Base-by-base conservation (phyloP, 495 filamentous ascomycete genomes). In the Lophiostoma macrostomum region DNA sequence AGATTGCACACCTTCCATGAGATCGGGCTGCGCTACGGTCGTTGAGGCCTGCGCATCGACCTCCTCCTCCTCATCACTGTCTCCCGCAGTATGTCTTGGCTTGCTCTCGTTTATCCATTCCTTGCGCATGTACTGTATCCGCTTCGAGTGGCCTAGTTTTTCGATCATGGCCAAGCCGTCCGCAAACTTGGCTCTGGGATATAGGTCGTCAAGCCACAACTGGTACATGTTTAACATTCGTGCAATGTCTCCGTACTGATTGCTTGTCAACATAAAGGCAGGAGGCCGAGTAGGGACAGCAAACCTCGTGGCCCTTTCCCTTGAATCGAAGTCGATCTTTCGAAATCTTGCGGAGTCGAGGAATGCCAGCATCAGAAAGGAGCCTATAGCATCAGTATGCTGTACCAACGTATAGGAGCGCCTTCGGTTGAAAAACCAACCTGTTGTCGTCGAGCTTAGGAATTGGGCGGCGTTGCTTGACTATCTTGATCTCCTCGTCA, bases 161-260 rank as follows among this genome's bases (percentile, higher is more conserved):
- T 99, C 94, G 6, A 96, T 88, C 69, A 96, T 96, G 27, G 82
- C 71, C 16, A 96, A 73, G 4, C 87, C 93, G 63, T 99, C 94
- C 20, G 85, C 76, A 53, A 99, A 97, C 64, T 90, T 94, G 0
- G 91, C 93, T 58, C 91, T 89, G 35, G 93, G 94, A 60, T 88
- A 99, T 20, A 99, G 75, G 53, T 95, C 89, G 66, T 99, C 93
- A 4, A 97, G 87, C 93, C 93, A 99, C 57, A 94, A 71, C 66
- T 97, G 93, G 67, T 97, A 99, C 64, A 90, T 86, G 34, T 86
- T 85, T 51, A 99, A 78, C 10, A 99, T 76, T 40, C 84, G 82
- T 1, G 85, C 77, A 1, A 88, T 77, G 67, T 99, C 93, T 24
- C 83, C 83, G 68, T 90, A 99, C 88, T 96, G 14, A 4, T 10